Evolutionary conservation across 1,284 basidiomycete genomes (phyloP).

Genomic region (Trametes hirsuta): DNA sequence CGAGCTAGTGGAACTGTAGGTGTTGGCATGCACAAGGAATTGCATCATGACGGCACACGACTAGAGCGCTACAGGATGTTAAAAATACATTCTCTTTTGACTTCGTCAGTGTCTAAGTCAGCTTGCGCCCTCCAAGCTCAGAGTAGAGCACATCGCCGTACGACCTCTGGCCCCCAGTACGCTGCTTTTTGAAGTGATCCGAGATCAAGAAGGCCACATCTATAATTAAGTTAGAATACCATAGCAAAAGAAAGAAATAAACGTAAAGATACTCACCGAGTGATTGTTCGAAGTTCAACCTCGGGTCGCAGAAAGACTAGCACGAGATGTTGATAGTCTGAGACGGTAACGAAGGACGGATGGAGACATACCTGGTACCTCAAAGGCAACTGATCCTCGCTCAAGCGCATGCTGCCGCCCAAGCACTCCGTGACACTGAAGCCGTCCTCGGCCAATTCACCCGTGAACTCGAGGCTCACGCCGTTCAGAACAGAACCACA

Average conservation of each 20-base stretch:
- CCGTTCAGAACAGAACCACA: constrained; percentile 83
- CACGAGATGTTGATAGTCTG: neutral
- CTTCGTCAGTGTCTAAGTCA: neutral
- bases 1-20: too few species aligned
- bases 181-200: constrained; percentile 74
- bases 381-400: constrained; percentile 71
- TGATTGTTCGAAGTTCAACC: constrained; percentile 83
- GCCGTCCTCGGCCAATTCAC: constrained; percentile 91
- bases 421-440: constrained; percentile 90
- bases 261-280: constrained; percentile 55
- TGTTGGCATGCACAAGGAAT: too few species aligned
- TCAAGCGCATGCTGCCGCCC: constrained; percentile 81
- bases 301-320: constrained; percentile 80
- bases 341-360: neutral
- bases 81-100: neutral
- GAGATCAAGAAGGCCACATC: constrained; percentile 82
- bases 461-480: constrained; percentile 97
- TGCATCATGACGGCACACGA: too few species aligned
- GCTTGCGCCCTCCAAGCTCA: constrained; percentile 34
- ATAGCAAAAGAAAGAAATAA: neutral
- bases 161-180: constrained; percentile 33
- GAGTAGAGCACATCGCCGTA: constrained; percentile 34
- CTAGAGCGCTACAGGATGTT: neutral
- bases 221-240: constrained; percentile 29
- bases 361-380: constrained; percentile 63